Percentiles rank a stretch among this genome's conserved stretches.
phyloP scores from a whole-genome alignment of 768 basidiomycete species.

The Auricularia cornea region DNA sequence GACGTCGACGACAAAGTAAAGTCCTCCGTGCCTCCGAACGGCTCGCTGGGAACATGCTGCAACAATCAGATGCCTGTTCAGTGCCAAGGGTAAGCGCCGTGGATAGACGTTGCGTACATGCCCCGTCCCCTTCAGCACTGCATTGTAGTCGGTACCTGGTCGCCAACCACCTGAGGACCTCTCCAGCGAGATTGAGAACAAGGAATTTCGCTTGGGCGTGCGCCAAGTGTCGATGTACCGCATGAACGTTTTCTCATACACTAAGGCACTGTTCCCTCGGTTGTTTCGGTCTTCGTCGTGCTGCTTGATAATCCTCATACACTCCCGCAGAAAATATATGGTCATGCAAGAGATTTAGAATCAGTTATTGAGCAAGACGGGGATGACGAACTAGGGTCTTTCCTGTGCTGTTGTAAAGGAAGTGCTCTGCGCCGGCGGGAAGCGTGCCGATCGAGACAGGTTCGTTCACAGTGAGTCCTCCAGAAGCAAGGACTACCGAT shows the following conservation, averaged over 20 bases:
- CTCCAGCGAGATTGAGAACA: constrained; percentile 59
- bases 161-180: constrained; percentile 44
- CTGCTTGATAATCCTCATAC: constrained; percentile 62
- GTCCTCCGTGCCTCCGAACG: constrained; percentile 76
- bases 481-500: too few relatives aligned
- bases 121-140: constrained; percentile 55
- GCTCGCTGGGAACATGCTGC: constrained; percentile 58
- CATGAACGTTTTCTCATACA: constrained; percentile 60
- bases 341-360: constrained; percentile 58
- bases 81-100: too few relatives aligned
- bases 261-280: constrained; percentile 61
- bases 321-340: constrained; percentile 64
- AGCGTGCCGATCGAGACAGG: constrained; percentile 62
- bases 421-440: constrained; percentile 54
- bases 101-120: constrained; percentile 42
- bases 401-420: constrained; percentile 53
- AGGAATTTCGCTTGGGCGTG: constrained; percentile 59
- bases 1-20: constrained; percentile 62
- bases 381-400: too few relatives aligned
- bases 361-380: too few relatives aligned
- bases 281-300: constrained; percentile 66
- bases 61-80: not conserved
- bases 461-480: too few relatives aligned
- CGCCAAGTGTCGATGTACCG: constrained; percentile 77
- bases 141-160: constrained; percentile 43